Evolutionary conservation across 2,329 filamentous ascomycete genomes (phyloP).

Genomic region (Graphium sp.): DNA sequence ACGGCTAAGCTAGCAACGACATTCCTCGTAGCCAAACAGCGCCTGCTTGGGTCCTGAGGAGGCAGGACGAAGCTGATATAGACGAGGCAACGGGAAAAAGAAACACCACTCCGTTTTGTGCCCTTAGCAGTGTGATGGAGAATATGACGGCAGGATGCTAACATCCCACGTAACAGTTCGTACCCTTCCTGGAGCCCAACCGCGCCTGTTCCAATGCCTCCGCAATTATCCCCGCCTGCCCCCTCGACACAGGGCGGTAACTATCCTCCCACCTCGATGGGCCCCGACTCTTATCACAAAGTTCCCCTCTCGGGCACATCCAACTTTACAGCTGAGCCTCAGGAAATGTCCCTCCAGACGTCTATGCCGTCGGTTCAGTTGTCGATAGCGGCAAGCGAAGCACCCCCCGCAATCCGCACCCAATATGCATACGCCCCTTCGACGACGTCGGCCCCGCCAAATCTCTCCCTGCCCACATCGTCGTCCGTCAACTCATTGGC

Average conservation of each 20-base stretch:
- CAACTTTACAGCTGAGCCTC: constrained; percentile 30
- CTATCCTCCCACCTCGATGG: constrained; percentile 34
- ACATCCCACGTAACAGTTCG: constrained; percentile 32
- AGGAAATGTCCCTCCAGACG: constrained; percentile 32
- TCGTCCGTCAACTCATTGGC: constrained; percentile 27
- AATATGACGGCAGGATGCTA: too few relatives aligned
- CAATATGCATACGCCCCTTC: constrained; percentile 38
- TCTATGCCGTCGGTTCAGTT: constrained; percentile 30
- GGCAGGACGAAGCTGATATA: too few relatives aligned
- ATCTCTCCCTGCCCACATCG: constrained; percentile 25
- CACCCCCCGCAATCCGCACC: constrained; percentile 29
- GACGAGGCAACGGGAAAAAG: too few relatives aligned
- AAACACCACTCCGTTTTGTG: too few relatives aligned
- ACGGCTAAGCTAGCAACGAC: too few relatives aligned
- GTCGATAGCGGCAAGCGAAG: constrained; percentile 27
- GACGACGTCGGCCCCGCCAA: constrained; percentile 26
- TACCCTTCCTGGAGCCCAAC: constrained; percentile 38
- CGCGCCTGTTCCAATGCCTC: constrained; percentile 23
- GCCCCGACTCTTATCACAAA: constrained; percentile 33
- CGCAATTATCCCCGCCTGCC: constrained; percentile 29
- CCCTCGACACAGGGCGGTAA: too few relatives aligned
- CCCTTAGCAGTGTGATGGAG: too few relatives aligned
- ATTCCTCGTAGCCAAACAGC: too few relatives aligned
- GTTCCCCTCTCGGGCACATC: constrained; percentile 29
- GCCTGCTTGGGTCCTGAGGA: too few relatives aligned